These are phyloP conservation scores for Vitis hybrid DNA, from an alignment of 177 flowering plant genomes.

Conservation along the genomic window DNA sequence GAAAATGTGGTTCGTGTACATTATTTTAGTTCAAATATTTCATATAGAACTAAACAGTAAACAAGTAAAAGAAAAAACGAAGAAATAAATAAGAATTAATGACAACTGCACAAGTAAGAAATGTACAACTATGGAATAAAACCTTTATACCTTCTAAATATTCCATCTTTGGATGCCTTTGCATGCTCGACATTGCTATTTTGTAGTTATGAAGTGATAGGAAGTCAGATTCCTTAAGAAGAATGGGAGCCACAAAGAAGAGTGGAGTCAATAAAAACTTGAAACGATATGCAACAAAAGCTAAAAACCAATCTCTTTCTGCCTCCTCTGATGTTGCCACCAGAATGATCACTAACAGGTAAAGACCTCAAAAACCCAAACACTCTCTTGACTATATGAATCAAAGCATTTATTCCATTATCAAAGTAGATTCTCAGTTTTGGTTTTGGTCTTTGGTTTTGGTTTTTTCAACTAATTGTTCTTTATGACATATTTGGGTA, in stretches of 20 bases:
- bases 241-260: slow-evolving; percentile 28
- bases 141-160: slow-evolving; percentile 52
- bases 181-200: slow-evolving; percentile 48
- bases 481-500: slow-evolving; percentile 59
- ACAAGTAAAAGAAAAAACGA: background rate
- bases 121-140: background rate
- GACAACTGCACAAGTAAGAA: background rate
- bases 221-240: slow-evolving; percentile 42
- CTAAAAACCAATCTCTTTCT: slow-evolving; percentile 68
- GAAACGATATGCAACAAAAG: slow-evolving; percentile 53
- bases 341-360: slow-evolving; percentile 64
- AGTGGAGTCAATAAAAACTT: slow-evolving; percentile 50
- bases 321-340: slow-evolving; percentile 64
- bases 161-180: slow-evolving; percentile 82
- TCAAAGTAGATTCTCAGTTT: no score
- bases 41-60: no score
- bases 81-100: background rate
- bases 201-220: slow-evolving; percentile 70
- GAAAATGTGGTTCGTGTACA: no score
- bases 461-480: background rate
- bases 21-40: background rate
- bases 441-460: background rate
- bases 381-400: no score
- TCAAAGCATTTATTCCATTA: no score
- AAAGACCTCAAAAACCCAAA: background rate